Base-by-base conservation (phyloP, 176 grass and related monocot species). In the Ananas comosus region DNA sequence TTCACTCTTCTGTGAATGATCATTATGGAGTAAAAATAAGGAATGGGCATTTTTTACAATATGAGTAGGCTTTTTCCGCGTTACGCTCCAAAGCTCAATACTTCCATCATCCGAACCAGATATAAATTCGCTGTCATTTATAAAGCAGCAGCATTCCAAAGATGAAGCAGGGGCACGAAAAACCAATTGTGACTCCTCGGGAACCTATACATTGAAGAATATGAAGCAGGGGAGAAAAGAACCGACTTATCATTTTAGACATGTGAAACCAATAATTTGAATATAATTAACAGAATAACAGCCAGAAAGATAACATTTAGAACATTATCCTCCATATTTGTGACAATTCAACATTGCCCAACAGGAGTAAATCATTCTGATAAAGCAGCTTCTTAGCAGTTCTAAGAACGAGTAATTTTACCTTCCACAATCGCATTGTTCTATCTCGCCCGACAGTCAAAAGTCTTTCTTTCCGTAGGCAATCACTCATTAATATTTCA, bases 401-500 rank as follows among this genome's bases (percentile, higher is more conserved):
- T 29, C n/a, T 64, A 8, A 48, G 2, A 52, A 19, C 3, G 4
- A 33, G 3, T 51, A 69, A 70, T 51, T 51, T 53, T 76, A 96
- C 91, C 87, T 91, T 96, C 91, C 91, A 96, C 49, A 96, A 69
- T 66, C 88, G 87, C 84, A 96, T 96, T 67, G 91, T 96, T 2
- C 87, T 67, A 71, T 96, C 91, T 51, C 84, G 82, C 61, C 79
- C 91, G 19, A 82, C 83, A 57, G 91, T 96, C 23, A 96, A 72
- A 80, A 90, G 76, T 22, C 87, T 78, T 63, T 96, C 91, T 84
- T 90, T 96, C 67, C 64, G 70, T 59, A 88, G 70, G 65, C 87
- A 86, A 83, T 96, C 91, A 54, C 90, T 91, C 53, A 84, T 80
- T 68, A 96, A 63, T 22, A 96, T 87, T 72, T 96, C 91, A 67